Conservation (phyloP, 495 filamentous ascomycete species). For the Cryomyces antarcticus region DNA sequence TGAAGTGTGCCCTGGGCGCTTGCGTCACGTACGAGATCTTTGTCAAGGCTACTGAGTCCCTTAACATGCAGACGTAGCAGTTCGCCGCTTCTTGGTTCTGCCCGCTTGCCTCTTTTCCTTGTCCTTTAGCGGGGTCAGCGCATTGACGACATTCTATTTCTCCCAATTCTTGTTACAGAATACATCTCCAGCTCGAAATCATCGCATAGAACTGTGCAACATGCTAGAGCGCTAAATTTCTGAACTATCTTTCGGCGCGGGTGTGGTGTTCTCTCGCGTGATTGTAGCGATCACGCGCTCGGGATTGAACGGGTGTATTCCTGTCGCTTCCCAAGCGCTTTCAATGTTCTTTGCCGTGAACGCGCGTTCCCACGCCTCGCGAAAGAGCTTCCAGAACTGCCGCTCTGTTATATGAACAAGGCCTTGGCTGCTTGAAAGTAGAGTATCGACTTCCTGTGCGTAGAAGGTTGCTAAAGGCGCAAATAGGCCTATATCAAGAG, state of each 20-base stretch:
- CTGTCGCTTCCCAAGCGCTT: background rate
- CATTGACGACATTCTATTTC: too few relatives aligned
- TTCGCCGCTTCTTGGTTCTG: too few relatives aligned
- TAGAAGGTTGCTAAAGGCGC: slow-evolving; percentile 4
- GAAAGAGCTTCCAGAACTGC: background rate
- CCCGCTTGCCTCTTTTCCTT: too few relatives aligned
- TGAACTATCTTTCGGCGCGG: background rate
- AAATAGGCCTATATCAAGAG: slow-evolving; percentile 7
- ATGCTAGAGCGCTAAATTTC: too few relatives aligned
- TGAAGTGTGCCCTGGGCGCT: slow-evolving; percentile 64
- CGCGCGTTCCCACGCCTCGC: background rate
- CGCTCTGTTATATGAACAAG: background rate
- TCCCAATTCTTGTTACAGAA: too few relatives aligned
- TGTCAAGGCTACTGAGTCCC: slow-evolving; percentile 27
- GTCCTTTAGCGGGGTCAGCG: too few relatives aligned
- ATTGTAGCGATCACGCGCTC: background rate
- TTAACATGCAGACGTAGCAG: too few relatives aligned
- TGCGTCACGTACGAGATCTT: slow-evolving; percentile 68
- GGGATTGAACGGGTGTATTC: background rate
- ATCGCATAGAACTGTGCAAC: too few relatives aligned
- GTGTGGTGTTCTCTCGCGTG: background rate
- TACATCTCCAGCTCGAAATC: too few relatives aligned
- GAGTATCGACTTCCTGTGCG: background rate
- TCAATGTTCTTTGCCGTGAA: background rate
- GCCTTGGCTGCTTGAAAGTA: background rate